Base-by-base conservation (phyloP, 441 rosid species). In the Erodium chrysanthum region DNA sequence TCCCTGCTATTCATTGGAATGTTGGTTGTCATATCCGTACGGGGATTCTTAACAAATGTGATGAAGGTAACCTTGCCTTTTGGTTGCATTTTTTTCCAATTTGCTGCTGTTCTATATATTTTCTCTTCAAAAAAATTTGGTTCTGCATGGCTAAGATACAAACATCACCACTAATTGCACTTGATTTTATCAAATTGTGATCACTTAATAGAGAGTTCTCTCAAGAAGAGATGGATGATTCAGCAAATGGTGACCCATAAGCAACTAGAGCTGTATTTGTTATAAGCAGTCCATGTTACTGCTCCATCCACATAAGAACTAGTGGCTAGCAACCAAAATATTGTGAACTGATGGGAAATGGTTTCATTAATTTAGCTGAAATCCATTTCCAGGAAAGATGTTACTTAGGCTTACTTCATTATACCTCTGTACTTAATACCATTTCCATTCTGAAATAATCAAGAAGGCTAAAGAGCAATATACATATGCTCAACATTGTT, bases 1-100 rank as follows among this genome's bases (percentile, higher is more conserved):
- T 95, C 99, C 67, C 81, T 92, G 79, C 60, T 95, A 52, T 95
- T 95, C 82, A 95, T 95, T 42, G 98, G 98, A 78, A 84, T 95
- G 82, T 76, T 92, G 90, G 84, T 95, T 35, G 90, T 91, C 69
- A 85, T 95, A 73, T 95, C 99, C 35, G 99, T 95, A 58, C 94
- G 97, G 46, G 97, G 98, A 60, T 95, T 95, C 83, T 80, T 95
- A 73, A 83, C 96, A 74, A 95, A 92, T 76, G 78, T 95, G 71
- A 92, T 95, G 99, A 95, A 95, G 99, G 96, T 90, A 83, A 80
- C 44, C 70, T 33, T 66, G 70, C 54, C 35, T 64, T 63, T 54
- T 54, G n/a, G 0, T 60, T 18, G 29, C 31, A 65, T 18, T 65
- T 69, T 14, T 8, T 18, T 40, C 20, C 14, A 6, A 62, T 0